Evolutionary conservation across 106 monocot genomes (phyloP), one percentile per base, ranked within the genome.

Genomic region (Dioscorea alata): DNA sequence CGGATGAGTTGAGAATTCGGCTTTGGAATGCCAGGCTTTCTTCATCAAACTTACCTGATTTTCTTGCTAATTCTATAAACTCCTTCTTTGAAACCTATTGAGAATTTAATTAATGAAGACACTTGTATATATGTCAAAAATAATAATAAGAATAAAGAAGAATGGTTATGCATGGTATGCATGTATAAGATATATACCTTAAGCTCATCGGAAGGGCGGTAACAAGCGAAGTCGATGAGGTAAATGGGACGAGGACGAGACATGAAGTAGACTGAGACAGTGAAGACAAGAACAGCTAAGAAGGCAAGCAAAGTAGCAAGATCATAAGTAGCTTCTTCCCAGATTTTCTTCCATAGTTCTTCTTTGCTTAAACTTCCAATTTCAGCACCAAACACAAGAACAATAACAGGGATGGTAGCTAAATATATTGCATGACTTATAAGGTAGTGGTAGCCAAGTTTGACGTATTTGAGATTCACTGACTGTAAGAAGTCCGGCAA

Each of bases 401-500:
- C 72, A 48, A 97, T 86, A 34, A 92, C 80, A 4, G 96, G 96
- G 12, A 97, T 71, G 4, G 89, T 87, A 18, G 79, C 86, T 53
- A 92, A 48, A 64, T 97, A 97, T 1, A 92, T 63, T 4, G 80
- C 96, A 61, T 97, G 96, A 76, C 81, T 92, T 68, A 92, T 89
- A 18, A 92, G 72, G 76, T 97, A 92, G 78, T 87, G 96, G 76
- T 97, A 97, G 9, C 96, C 96, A 15, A 97, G 80, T 73, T 76
- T 80, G 53, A 97, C 96, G 67, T 97, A 92, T 80, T 97, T 92
- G 34, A 97, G 84, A 72, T 97, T 97, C 60, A 97, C 96, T 4
- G 96, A 97, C 83, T 97, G 96, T 16, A 97, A 67, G 76, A 92
- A 92, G 65, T 97, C 96, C 63, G 96, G 96, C 60, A 97, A 73